Conservation (phyloP, 2,329 filamentous ascomycete genomes). For the Penicillium digitatum region DNA sequence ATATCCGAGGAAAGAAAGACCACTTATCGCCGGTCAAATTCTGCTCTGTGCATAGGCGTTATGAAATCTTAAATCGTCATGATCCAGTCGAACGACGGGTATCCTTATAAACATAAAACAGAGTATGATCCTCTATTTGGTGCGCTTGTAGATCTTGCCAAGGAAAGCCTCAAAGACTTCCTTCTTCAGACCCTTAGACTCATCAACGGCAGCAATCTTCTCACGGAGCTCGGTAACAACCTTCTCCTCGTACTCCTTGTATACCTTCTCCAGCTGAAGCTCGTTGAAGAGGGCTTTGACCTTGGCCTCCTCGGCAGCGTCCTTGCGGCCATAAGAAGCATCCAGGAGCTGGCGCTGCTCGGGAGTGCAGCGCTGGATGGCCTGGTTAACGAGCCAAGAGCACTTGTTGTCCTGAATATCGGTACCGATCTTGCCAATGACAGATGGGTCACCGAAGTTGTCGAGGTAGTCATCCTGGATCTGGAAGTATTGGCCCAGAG, state of each 20-base stretch:
- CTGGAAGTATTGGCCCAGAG: constrained; percentile 98
- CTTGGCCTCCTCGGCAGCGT: constrained; percentile 73
- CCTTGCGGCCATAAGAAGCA: constrained; percentile 90
- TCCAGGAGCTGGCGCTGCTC: constrained; percentile 87
- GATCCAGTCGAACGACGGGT: constrained; percentile 11
- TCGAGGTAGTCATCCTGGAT: constrained; percentile 98
- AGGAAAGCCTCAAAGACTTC: constrained; percentile 85
- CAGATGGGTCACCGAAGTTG: constrained; percentile 87
- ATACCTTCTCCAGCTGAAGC: constrained; percentile 75
- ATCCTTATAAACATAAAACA: constrained; percentile 5
- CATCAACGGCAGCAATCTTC: constrained; percentile 76
- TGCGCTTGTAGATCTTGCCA: constrained; percentile 96
- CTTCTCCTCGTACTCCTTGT: constrained; percentile 86
- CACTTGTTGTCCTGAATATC: constrained; percentile 99
- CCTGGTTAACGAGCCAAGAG: constrained; percentile 96
- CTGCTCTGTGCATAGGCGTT: not conserved
- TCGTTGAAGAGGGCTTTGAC: constrained; percentile 89
- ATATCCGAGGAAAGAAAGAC: not conserved
- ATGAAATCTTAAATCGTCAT: not conserved
- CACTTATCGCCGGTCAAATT: not conserved
- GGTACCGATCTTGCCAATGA: constrained; percentile 97
- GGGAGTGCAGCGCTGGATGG: constrained; percentile 70
- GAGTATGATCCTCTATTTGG: constrained; percentile 61
- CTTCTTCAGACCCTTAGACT: constrained; percentile 85
- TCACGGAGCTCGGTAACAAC: constrained; percentile 70